Evolutionary conservation across 257 asterid species (phyloP).

Genomic region (Solanum piurae): DNA sequence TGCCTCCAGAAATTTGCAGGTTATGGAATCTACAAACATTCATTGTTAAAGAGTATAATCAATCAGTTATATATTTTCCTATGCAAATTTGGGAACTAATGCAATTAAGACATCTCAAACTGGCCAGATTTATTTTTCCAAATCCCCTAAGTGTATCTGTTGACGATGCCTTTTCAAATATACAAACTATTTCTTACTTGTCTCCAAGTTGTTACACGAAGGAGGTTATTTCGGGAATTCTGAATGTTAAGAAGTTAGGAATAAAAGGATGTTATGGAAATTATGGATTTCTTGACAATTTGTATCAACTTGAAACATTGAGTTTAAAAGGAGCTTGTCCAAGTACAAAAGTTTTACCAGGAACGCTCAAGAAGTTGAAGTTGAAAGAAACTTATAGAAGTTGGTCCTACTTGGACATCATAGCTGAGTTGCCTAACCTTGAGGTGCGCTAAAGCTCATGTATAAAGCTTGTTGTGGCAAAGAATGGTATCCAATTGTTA

Average conservation of each 20-base stretch:
- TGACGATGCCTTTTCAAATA: not conserved
- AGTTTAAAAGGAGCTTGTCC: not conserved
- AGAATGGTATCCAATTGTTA: too few species aligned
- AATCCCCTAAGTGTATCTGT: not conserved
- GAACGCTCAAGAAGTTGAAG: not conserved
- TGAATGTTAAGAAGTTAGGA: not conserved
- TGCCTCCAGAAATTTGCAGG: not conserved
- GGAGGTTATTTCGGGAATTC: not conserved
- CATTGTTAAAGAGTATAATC: not conserved
- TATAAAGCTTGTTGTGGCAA: not conserved
- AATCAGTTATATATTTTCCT: not conserved
- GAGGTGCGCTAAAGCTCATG: not conserved
- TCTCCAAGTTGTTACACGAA: not conserved
- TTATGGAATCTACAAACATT: not conserved
- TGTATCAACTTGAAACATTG: not conserved
- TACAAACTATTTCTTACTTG: not conserved
- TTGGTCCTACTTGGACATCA: not conserved
- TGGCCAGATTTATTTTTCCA: not conserved
- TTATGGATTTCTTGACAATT: not conserved
- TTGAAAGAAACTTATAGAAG: not conserved
- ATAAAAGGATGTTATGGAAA: not conserved
- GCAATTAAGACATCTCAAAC: not conserved
- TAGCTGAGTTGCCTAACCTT: not conserved
- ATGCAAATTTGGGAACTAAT: not conserved
- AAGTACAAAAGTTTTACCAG: too few species aligned